These are phyloP conservation scores for Mucor indicus DNA, from an alignment of 371 early-diverging fungal genomes.

Conservation along the genomic window DNA sequence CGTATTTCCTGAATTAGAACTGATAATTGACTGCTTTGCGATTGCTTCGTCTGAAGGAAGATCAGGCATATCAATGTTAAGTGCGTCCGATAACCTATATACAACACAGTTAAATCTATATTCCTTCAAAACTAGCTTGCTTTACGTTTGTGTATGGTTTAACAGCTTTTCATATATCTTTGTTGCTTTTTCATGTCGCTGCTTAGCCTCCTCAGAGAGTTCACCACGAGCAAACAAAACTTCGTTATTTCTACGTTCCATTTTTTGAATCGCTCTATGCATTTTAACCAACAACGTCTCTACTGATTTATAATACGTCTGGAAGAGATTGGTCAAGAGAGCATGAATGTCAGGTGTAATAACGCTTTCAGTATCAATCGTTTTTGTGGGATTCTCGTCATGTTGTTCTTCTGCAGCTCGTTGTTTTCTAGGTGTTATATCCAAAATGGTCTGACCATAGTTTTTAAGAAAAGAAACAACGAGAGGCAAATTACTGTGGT, in stretches of 20 bases:
- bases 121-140: not conserved
- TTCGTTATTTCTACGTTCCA: conserved; percentile 79
- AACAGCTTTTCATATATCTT: conserved; percentile 74
- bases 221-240: conserved; percentile 80
- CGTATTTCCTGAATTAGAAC: conserved; percentile 26
- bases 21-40: conserved; percentile 52
- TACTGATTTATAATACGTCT: conserved; percentile 68
- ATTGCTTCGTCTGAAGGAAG: conserved; percentile 58
- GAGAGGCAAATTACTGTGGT: conserved; percentile 72
- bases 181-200: conserved; percentile 67
- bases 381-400: conserved; percentile 20
- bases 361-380: conserved; percentile 13
- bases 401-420: conserved; percentile 45
- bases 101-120: not conserved
- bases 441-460: conserved; percentile 56
- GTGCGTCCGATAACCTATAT: conserved; percentile 55
- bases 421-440: conserved; percentile 51
- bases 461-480: conserved; percentile 77
- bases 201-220: conserved; percentile 78
- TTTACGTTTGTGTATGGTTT: conserved; percentile 53
- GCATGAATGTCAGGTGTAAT: conserved; percentile 53
- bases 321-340: conserved; percentile 54
- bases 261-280: conserved; percentile 70
- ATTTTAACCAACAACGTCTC: conserved; percentile 66
- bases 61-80: conserved; percentile 74